Evolutionary conservation across 2,329 filamentous ascomycete genomes (phyloP).

Genomic region (Aphanoascus verrucosus): DNA sequence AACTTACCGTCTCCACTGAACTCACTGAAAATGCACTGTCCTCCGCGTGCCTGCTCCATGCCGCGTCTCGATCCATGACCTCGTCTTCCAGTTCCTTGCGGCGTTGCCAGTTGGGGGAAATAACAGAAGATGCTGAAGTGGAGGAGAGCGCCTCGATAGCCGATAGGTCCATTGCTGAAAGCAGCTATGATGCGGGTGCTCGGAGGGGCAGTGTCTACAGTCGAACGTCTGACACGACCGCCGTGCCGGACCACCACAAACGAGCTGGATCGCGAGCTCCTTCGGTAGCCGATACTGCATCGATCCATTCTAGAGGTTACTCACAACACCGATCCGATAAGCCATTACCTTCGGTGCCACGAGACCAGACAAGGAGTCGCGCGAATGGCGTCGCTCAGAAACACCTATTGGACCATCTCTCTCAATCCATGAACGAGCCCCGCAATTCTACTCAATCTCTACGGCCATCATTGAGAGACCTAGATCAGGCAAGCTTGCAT

Average conservation of each 20-base stretch:
- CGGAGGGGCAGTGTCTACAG: conserved; percentile 20
- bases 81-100: conserved; percentile 74
- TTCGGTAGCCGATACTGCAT: conserved; percentile 9
- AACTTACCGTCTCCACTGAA: conserved; percentile 62
- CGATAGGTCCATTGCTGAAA: background rate
- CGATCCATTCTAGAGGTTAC: conserved; percentile 7
- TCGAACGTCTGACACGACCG: conserved; percentile 16
- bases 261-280: background rate
- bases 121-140: conserved; percentile 86
- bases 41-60: conserved; percentile 77
- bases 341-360: conserved; percentile 13
- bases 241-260: conserved; percentile 13
- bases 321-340: conserved; percentile 8
- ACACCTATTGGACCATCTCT: conserved; percentile 28
- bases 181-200: conserved; percentile 5
- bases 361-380: conserved; percentile 18
- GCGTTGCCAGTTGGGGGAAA: conserved; percentile 71
- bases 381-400: conserved; percentile 19
- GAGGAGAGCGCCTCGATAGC: conserved; percentile 29
- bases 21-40: conserved; percentile 81
- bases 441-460: conserved; percentile 34
- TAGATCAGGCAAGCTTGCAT: conserved; percentile 32
- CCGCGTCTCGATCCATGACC: conserved; percentile 72
- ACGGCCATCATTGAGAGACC: conserved; percentile 36
- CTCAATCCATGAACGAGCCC: conserved; percentile 27